Evolutionary conservation across 768 basidiomycete species (phyloP).

Genomic region (Tulasnella sp.): DNA sequence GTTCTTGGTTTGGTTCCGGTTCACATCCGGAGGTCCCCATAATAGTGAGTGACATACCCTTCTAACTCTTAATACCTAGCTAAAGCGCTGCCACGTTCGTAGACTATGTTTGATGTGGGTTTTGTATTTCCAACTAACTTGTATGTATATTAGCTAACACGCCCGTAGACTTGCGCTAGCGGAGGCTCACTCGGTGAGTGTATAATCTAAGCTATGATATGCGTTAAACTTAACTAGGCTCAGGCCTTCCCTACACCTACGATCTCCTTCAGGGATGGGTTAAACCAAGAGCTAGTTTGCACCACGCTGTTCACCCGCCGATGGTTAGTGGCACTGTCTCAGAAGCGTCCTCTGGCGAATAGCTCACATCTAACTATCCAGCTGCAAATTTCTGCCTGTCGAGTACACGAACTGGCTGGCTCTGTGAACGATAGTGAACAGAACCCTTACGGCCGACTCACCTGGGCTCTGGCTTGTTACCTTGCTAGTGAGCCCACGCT

Average conservation of each 20-base stretch:
- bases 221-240: not conserved
- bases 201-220: not conserved
- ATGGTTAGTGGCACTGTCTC: not conserved
- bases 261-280: not conserved
- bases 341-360: not conserved
- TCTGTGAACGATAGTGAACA: too few relatives aligned
- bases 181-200: not conserved
- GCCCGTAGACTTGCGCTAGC: not conserved
- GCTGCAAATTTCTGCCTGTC: not conserved
- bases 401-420: too few relatives aligned
- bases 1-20: not conserved
- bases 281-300: not conserved
- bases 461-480: too few relatives aligned
- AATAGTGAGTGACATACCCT: not conserved
- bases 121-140: not conserved
- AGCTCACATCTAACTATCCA: not conserved
- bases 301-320: not conserved
- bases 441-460: too few relatives aligned
- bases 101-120: not conserved
- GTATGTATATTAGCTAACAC: not conserved
- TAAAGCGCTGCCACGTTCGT: not conserved
- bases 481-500: too few relatives aligned
- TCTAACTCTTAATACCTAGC: not conserved
- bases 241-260: not conserved
- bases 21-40: not conserved